A percentile compares a stretch with the other conserved stretches of the same genome.
These are phyloP conservation scores for Discostella stelligeroides DNA, from an alignment of 108 stramenopile species.

Conservation along the genomic window DNA sequence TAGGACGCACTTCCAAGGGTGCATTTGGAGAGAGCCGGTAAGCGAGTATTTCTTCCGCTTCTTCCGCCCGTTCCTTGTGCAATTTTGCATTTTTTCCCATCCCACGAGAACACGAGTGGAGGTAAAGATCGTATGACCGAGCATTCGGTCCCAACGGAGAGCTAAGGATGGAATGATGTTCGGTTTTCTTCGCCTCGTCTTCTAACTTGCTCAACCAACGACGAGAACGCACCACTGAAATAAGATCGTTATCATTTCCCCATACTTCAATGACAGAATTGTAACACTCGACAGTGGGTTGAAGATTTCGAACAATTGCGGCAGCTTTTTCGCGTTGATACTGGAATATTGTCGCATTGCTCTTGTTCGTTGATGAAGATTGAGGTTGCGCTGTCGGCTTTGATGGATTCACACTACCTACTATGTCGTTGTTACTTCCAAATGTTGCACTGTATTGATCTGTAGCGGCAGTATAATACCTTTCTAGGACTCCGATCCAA, in stretches of 20 bases:
- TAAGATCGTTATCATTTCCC: slow-evolving; percentile 60
- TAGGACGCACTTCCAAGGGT: slow-evolving; percentile 51
- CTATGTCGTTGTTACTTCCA: slow-evolving; percentile 4
- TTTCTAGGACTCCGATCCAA: slow-evolving; percentile 52
- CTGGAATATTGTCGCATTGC: slow-evolving; percentile 6
- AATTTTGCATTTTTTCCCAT: slow-evolving; percentile 47
- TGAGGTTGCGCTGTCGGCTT: background rate
- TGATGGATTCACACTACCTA: background rate
- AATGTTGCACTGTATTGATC: slow-evolving; percentile 10
- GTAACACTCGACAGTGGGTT: slow-evolving; percentile 64
- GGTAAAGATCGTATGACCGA: slow-evolving; percentile 68
- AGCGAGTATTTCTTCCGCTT: slow-evolving; percentile 58
- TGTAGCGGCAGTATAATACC: slow-evolving; percentile 20
- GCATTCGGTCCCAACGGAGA: slow-evolving; percentile 51
- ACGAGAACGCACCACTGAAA: slow-evolving; percentile 64
- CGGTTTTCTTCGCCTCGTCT: slow-evolving; percentile 19
- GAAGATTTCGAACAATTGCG: slow-evolving; percentile 24
- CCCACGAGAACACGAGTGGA: slow-evolving; percentile 71
- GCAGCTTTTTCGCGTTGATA: slow-evolving; percentile 19
- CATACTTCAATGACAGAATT: slow-evolving; percentile 77
- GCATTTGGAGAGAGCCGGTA: slow-evolving; percentile 38
- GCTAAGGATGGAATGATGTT: background rate
- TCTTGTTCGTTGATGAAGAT: slow-evolving; percentile 6
- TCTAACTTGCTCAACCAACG: slow-evolving; percentile 69
- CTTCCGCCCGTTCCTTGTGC: slow-evolving; percentile 32